Evolutionary conservation across 2,329 filamentous ascomycete species (phyloP), one percentile per base, ranked within the genome.

Genomic region (Trichoderma gracile): DNA sequence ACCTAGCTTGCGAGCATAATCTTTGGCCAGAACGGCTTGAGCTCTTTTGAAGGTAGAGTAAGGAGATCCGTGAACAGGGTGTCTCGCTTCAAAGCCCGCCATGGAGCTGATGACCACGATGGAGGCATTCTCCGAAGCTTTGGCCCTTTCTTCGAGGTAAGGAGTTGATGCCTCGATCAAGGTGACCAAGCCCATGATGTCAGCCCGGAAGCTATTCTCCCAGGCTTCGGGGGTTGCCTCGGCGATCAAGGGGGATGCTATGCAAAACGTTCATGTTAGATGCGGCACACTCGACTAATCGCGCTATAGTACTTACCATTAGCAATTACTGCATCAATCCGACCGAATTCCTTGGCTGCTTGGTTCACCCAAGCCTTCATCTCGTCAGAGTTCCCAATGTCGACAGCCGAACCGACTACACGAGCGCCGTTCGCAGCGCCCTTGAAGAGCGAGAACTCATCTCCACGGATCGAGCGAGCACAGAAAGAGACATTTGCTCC

Each of bases 401-500:
- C 71, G 9, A 72, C 69, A 14, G 56, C 66, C 1, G 66, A 58
- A 0, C 71, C 70, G 9, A 71, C 52, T 2, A 67, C 71, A 3
- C 64, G 65, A 6, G 69, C 67, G 14, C 59, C 65, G 3, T 65
- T 43, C 0, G 49, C 33, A 5, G 63, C 53, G 3, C 50, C 66
- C 9, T 63, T 58, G 40, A 69, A 69, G 14, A 17, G n/a, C 2
- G 42, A 45, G 15, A 73, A 73, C 10, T 73, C 69, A 21, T 73
- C 60, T 8, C 66, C 67, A 1, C 61, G 64, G 1, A 67, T 46
- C 3, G 63, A 63, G 4, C 71, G 69, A 8, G 71, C 65, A 6
- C 71, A 71, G 5, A 71, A 73, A 1, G 71, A 73, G 3, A 73
- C 71, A 21, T 73, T 72, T 14, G 69, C 71, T 6, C 71, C 69